Conservation (phyloP, 2,329 filamentous ascomycete species). For the Ploettnerulaceae sp. region DNA sequence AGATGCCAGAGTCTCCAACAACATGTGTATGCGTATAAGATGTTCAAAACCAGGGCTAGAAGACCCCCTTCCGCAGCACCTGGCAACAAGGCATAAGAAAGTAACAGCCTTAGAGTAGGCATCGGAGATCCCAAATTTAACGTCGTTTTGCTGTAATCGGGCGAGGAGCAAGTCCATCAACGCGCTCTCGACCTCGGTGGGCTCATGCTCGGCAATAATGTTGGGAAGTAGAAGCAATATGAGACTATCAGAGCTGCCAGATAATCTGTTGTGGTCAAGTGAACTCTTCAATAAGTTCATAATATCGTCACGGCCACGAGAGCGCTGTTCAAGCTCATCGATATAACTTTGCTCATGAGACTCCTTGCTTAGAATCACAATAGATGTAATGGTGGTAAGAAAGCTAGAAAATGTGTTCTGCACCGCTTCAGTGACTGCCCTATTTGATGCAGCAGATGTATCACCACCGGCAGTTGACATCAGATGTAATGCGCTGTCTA, state of each 20-base stretch:
- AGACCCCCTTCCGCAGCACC: conserved; percentile 42
- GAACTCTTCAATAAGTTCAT: conserved; percentile 18
- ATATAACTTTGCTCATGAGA: not conserved
- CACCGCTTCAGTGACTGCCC: conserved; percentile 18
- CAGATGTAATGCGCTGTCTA: conserved; percentile 35
- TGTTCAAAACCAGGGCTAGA: conserved; percentile 35
- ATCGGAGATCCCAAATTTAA: not conserved
- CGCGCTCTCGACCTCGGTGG: not conserved
- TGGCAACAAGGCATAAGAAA: conserved; percentile 44
- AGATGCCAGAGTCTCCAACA: conserved; percentile 29
- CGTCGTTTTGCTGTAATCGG: conserved; percentile 8
- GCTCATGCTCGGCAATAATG: conserved; percentile 2
- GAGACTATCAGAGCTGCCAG: not conserved
- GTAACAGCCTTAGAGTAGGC: conserved; percentile 23
- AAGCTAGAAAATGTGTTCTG: conserved; percentile 40
- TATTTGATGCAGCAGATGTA: not conserved
- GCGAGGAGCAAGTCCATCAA: conserved; percentile 12
- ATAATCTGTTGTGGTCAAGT: conserved; percentile 4
- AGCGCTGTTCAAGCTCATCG: not conserved
- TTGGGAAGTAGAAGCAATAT: conserved; percentile 24
- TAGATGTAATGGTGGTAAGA: conserved; percentile 39
- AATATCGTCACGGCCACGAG: conserved; percentile 4
- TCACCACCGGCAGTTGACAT: conserved; percentile 19
- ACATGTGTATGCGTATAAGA: conserved; percentile 30
- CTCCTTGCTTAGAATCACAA: conserved; percentile 32